Evolutionary conservation across 352 stramenopile genomes (phyloP).

Genomic region (Phytophthora macrochlamydospora): DNA sequence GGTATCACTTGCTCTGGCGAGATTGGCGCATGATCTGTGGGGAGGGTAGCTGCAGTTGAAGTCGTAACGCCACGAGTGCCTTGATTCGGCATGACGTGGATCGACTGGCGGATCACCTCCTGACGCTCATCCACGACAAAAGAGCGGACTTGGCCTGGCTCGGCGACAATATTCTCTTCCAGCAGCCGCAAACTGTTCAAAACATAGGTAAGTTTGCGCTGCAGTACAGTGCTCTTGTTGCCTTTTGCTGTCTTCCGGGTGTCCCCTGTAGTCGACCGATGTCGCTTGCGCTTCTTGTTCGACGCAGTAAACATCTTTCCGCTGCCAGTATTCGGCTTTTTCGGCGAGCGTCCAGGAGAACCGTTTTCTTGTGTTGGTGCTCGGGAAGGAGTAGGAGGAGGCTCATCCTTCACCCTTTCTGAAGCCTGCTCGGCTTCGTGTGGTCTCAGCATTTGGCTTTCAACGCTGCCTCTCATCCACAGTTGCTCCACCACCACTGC

Average conservation of each 20-base stretch:
- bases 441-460: slow-evolving; percentile 73
- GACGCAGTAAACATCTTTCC: slow-evolving; percentile 36
- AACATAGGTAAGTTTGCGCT: slow-evolving; percentile 54
- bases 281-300: slow-evolving; percentile 44
- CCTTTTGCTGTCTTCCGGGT: slow-evolving; percentile 25
- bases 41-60: slow-evolving; percentile 9
- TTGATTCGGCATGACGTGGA: slow-evolving; percentile 45
- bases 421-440: slow-evolving; percentile 31
- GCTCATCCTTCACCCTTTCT: slow-evolving; percentile 14
- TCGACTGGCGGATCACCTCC: slow-evolving; percentile 40
- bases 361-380: slow-evolving; percentile 9
- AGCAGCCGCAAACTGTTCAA: slow-evolving; percentile 56
- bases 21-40: background rate
- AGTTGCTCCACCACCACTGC: slow-evolving; percentile 94
- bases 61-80: slow-evolving; percentile 11
- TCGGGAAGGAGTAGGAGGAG: slow-evolving; percentile 15
- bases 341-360: slow-evolving; percentile 26
- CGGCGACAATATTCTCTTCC: slow-evolving; percentile 39
- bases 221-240: slow-evolving; percentile 48
- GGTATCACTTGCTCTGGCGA: background rate
- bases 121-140: slow-evolving; percentile 44
- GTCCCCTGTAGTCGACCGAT: slow-evolving; percentile 20
- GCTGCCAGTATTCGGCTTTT: slow-evolving; percentile 37
- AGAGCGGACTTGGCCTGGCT: slow-evolving; percentile 53
- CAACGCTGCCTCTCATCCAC: slow-evolving; percentile 86